Evolutionary conservation across 495 filamentous ascomycete species (phyloP), one percentile per base, ranked within the genome.

Genomic region (Podospora conica): DNA sequence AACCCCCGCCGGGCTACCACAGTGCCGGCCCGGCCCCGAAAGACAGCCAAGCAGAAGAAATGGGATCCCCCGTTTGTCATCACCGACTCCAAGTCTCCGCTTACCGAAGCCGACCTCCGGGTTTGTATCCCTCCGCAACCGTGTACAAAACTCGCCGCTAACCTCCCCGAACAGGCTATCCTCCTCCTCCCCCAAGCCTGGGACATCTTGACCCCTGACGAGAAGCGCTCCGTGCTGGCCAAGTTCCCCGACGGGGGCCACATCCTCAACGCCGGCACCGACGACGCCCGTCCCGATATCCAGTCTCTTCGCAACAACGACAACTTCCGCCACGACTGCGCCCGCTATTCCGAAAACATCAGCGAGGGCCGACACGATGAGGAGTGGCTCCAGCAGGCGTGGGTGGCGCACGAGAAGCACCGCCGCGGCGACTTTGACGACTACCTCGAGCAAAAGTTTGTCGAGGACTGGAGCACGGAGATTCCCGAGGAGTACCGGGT

Each of bases 391-490:
- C 74, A 69, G 10, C 78, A 89, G 67, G 91, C 91, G 3, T 82
- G 83, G 69, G 68, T 78, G 54, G 90, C 91, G 8, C 83, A 88
- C 71, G 70, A 81, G 62, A 78, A 86, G 69, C 84, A 91, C 56
- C 76, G 78, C n/a, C 74, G 80, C 2, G 91, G 92, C n/a, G 78
- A 83, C 21, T 94, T 89, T 68, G 87, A 94, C 66, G 76, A 82
- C 8, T 90, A 85, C 73, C 87, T 91, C 71, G 84, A 86, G 58
- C 68, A 79, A 4, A 81, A 89, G 53, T 90, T 87, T 40, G 86
- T 92, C 75, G 75, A 83, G 33, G 88, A 86, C 64, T 96, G 90
- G 90, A 87, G 84, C 0, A 83, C 90, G 63, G 85, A 88, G 61
- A 82, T 81, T 53, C 77, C 76, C 9, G 61, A 60, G 18, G 67